Conservation (phyloP, 108 stramenopile species). For the Aureococcus anophagefferens region DNA sequence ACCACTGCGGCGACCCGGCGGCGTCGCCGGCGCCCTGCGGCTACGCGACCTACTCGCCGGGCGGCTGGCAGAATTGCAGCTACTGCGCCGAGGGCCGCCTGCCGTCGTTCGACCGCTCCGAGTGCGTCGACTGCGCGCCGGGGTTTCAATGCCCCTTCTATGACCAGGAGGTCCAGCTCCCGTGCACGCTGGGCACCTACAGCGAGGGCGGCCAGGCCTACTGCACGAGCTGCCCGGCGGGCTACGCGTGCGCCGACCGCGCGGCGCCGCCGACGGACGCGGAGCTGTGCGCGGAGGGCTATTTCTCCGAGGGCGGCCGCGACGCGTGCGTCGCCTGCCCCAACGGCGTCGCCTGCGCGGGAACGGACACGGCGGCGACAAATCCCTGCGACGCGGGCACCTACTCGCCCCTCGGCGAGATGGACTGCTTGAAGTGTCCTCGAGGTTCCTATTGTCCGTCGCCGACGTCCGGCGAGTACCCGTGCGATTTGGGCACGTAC, state of each 20-base stretch:
- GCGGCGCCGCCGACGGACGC: neutral
- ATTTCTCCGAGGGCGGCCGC: constrained; percentile 20
- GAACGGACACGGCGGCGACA: neutral
- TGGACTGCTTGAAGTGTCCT: constrained; percentile 29
- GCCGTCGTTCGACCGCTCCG: neutral
- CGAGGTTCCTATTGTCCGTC: constrained; percentile 21
- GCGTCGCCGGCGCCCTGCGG: neutral
- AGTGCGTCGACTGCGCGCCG: constrained; percentile 16
- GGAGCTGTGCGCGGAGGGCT: constrained; percentile 23
- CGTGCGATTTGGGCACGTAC: constrained; percentile 29
- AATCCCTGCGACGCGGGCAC: constrained; percentile 25
- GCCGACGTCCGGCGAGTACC: neutral
- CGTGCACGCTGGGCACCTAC: constrained; percentile 31
- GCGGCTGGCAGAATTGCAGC: neutral
- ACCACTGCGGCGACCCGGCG: neutral
- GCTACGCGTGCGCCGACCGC: constrained; percentile 19
- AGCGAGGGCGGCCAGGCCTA: constrained; percentile 9
- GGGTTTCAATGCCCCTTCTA: constrained; percentile 23
- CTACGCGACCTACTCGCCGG: neutral
- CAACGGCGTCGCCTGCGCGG: constrained; percentile 27
- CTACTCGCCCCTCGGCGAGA: constrained; percentile 26
- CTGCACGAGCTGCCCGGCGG: constrained; percentile 34
- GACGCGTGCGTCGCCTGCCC: too few relatives aligned
- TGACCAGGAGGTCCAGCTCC: neutral
- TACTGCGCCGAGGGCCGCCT: neutral